Evolutionary conservation across 73 alveolate species (phyloP), one percentile per base, ranked within the genome.

Genomic region (Durusdinium trenchii): DNA sequence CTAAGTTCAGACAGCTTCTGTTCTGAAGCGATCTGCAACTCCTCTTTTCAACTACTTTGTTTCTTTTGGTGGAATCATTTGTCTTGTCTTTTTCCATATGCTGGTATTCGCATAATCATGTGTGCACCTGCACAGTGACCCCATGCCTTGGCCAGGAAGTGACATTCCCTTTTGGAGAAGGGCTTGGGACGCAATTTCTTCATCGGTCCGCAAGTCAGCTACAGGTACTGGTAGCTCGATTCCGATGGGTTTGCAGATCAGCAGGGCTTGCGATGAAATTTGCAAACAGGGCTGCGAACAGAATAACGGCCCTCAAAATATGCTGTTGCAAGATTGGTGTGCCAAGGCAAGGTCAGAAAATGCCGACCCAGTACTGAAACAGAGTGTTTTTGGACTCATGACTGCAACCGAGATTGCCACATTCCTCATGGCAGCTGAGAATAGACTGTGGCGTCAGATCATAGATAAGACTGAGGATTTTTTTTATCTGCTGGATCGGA

Each of bases 361-460:
- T 6, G 90, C 90, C 28, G 0, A 9, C 12, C 67, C 62, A 30
- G 90, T 3, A 2, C 47, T 79, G 64, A 42, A 79, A 42, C 10
- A 47, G 30, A 79, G 90, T 42, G 45, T 79, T 28, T 79, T 79
- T 10, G 90, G 90, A n/a, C 64, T 79, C 45, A 79, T 79, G 90
- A 14, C 42, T 9, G 43, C 90, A 10, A 35, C 10, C 30, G 90
- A 79, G 14, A 79, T 79, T 42, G 28, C 10, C 30, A 42, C 18
- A 23, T 79, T 79, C 42, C 28, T 79, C 43, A 26, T 1, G 42
- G 90, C 90, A 28, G 43, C 90, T 0, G 90, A 79, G 9, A n/a
- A 79, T 42, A 43, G 42, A 47, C 42, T 79, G 45, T 79, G 90
- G 90, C 90, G 12, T n/a, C 67, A 79, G 69, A 79, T 79, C 90